Base-by-base conservation (phyloP, 2,329 filamentous ascomycete genomes). In the Didymella pomorum region DNA sequence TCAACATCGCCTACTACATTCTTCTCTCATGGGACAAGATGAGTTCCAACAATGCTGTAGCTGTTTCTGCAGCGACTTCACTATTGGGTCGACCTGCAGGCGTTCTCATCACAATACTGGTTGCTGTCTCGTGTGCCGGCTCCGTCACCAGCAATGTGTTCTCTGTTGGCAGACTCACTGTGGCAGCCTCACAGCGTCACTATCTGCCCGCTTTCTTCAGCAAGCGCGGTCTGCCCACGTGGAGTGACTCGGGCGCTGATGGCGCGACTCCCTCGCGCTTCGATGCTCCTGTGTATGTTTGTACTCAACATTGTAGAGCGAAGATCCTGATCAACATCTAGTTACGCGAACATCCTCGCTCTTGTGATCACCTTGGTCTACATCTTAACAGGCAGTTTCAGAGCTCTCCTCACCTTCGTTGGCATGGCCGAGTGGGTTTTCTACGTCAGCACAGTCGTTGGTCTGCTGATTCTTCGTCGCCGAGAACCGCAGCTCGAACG, bases 141-240 rank as follows among this genome's bases (percentile, higher is more conserved):
- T 87, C 86, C 0, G 77, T 89, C 0, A 82, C 87, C 0, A 84
- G 85, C 23, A 89, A 88, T 68, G 86, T 86, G 0, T 88, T 89
- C 62, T 82, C 88, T 0, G 83, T 84, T 0, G 84, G 86, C 9
- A 82, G 86, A 26, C 86, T 89, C 80, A 82, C 84, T 0, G 83
- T 88, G 3, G 83, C 86, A 1, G 86, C 86, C 37, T 68, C 73
- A 10, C 71, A 76, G 52, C 68, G 68, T 11, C 59, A 73, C 39
- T 77, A 76, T 47, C 64, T 78, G n/a, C 75, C 75, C 5, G 63
- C 57, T 14, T 63, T 76, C 7, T 70, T 77, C 35, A 66, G 67
- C 50, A 67, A 62, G 39, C 68, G 73, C 45, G 74, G 74, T 6
- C 46, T 76, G 7, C 68, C 70, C 9, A 58, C 52, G 33, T 55